Base-by-base conservation (phyloP, 2,329 filamentous ascomycete genomes). In the Venturia effusa region DNA sequence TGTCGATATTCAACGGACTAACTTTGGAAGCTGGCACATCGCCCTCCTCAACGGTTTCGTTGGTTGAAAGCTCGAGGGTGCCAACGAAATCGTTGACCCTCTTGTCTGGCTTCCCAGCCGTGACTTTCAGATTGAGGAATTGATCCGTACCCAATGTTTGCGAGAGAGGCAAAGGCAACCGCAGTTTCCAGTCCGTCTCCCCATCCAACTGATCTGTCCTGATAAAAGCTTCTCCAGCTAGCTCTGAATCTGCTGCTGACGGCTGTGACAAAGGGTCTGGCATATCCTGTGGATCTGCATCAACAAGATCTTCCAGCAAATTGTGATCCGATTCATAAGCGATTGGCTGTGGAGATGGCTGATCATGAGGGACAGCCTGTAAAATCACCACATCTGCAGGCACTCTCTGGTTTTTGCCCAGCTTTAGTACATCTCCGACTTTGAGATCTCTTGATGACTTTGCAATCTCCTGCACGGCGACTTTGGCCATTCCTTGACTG, bases 181-280 rank as follows among this genome's bases (percentile, higher is more conserved):
- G 87, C 64, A 99, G 79, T 76, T 99, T 99, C 95, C 94, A 99
- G 72, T 99, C 94, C 0, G 94, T 99, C 77, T 99, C 94, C 69
- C 94, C 94, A 71, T 99, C 94, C 11, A 99, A 82, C 73, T 99
- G 94, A 74, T 99, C 94, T 1, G 95, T 99, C 66, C 94, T 85
- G 71, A 99, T 97, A 71, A 99, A 99, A 0, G 93, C 93, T 76
- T 99, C 95, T 34, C 92, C 92, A 22, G 43, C 17, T 17, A 30
- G 32, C 37, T 40, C 43, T n/a, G 41, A 60, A n/a, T 40, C 59
- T 51, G 59, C 48, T 13, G 37, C 22, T 37, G 40, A 40, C 19
- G 15, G 34, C 15, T 57, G 15, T 1, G 19, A 19, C 6, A 17
- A 45, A 40, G 24, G 40, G 5, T 7, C 43, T 51, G 51, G 40